Base-by-base conservation (phyloP, 352 stramenopile genomes). In the Nothophytophthora sp. region DNA sequence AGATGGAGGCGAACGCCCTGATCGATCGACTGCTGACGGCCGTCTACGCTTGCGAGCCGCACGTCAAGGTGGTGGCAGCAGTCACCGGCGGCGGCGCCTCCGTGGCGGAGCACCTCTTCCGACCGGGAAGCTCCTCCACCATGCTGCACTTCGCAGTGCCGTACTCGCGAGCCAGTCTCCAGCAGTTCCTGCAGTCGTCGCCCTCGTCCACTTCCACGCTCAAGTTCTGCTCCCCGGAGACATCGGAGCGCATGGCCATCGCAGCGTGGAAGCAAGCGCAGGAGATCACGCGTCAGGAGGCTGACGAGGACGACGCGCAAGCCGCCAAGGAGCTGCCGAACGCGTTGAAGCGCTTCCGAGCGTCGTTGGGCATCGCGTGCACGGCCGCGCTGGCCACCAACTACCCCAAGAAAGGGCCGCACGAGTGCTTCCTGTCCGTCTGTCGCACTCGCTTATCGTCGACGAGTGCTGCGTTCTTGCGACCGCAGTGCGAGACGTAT, bases 301-400 rank as follows among this genome's bases (percentile, higher is more conserved):
- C 22, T 13, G 36, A 53, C 10, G 47, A 55, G 30, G 48, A 43
- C 15, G 42, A 40, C 13, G n/a, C 13, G 2, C 8, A 8, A 1
- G 45, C 10, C 1, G 41, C 52, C 3, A 37, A 27, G 10, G 40
- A 47, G 1, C n/a, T 69, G n/a, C 27, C 56, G 4, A 16, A 27
- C 12, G 55, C 52, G 20, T 39, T 72, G 16, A 15, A 15, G n/a
- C 50, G 54, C 3, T 79, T 72, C 22, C 54, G 34, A 1, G 10
- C 24, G 9, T 51, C 55, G 2, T 18, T 86, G 4, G 76, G 78
- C 2, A 50, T 89, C 11, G 75, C 57, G 7, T 87, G 75, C 45
- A 80, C 75, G 3, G 78, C 73, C 13, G 70, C 75, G n/a, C 54
- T 89, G 12, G 63, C 64, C 36, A 81, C 71, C 11, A 73, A 56